Base-by-base conservation (phyloP, 106 monocot species). In the Dactylorhiza incarnata region DNA sequence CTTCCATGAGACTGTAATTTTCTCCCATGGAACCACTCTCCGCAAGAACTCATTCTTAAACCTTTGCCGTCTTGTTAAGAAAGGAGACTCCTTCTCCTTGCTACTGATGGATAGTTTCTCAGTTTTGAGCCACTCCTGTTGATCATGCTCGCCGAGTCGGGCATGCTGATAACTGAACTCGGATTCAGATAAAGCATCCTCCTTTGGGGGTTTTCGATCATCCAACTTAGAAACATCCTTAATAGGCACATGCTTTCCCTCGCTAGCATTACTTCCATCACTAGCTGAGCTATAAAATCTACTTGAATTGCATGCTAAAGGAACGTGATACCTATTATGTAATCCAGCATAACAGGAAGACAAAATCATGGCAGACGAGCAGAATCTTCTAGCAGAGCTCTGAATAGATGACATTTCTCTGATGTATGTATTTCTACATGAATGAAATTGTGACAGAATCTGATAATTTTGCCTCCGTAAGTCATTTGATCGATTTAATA, bases 31-130 rank as follows among this genome's bases (percentile, higher is more conserved):
- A 59, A 88, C 63, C 29, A 99, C 82, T 61, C 94, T 87, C 9
- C 91, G 80, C 82, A 91, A 65, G 63, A 99, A 89, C 68, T 99
- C 99, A 81, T 86, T 90, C 62, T 85, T 94, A 58, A 94, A 99
- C 78, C 89, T 87, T 78, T 89, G 86, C 53, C 85, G 77, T 81
- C 80, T 99, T 26, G 91, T 89, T 45, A 99, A 65, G 59, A 99
- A 94, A 1, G 91, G 89, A 17, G 88, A 94, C 43, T 99, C 94
- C 44, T 79, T 94, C 72, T 52, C 86, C 74, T 80, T 87, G 62
- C 68, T 78, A 45, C 79, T 87, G 69, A 88, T 78, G 9, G 82
- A 83, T 14, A 85, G 76, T 37, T 83, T 89, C 78, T 88, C 91
- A 20, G 51, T 76, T 9, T 79, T 74, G 45, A 92, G 75, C 99